phyloP scores from a whole-genome alignment of 805 yeast genomes.

The Yamadazyma paraphyllophila region DNA sequence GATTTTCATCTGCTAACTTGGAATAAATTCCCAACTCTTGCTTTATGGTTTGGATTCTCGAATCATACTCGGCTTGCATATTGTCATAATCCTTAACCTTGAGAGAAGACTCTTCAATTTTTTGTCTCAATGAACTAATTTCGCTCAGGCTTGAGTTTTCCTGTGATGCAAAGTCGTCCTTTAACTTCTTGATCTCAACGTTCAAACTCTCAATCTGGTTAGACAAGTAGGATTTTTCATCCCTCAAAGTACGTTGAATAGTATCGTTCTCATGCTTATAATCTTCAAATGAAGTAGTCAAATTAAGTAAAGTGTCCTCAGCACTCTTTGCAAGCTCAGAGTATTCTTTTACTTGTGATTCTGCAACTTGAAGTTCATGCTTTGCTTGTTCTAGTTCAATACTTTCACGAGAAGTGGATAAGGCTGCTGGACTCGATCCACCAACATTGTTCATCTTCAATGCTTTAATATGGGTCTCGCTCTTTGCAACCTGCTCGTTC shows the following conservation, averaged over 20 bases:
- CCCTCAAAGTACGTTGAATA: constrained; percentile 18
- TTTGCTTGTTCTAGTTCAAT: constrained; percentile 14
- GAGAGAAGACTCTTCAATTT: constrained; percentile 19
- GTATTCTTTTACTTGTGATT: constrained; percentile 58
- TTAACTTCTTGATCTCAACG: constrained; percentile 20
- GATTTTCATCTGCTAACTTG: constrained; percentile 47
- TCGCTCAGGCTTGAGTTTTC: constrained; percentile 23
- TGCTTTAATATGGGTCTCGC: constrained; percentile 15
- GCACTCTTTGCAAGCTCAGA: constrained; percentile 62
- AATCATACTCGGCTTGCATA: constrained; percentile 31
- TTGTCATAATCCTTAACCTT: constrained; percentile 36
- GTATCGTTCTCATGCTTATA: constrained; percentile 26
- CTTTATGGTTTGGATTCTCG: constrained; percentile 24
- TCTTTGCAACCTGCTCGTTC: constrained; percentile 22
- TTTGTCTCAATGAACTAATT: constrained; percentile 24
- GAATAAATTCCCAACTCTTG: constrained; percentile 42
- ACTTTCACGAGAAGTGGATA: constrained; percentile 1
- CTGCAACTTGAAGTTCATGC: constrained; percentile 53
- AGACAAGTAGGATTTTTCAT: constrained; percentile 24
- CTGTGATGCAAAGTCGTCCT: constrained; percentile 19
- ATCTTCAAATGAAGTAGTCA: constrained; percentile 54
- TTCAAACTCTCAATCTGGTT: constrained; percentile 21
- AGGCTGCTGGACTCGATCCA: constrained; percentile 8
- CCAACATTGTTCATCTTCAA: constrained; percentile 16
- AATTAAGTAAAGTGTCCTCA: constrained; percentile 58